Base-by-base conservation (phyloP, 208 protist genomes). In the Strigomonas culicis region DNA sequence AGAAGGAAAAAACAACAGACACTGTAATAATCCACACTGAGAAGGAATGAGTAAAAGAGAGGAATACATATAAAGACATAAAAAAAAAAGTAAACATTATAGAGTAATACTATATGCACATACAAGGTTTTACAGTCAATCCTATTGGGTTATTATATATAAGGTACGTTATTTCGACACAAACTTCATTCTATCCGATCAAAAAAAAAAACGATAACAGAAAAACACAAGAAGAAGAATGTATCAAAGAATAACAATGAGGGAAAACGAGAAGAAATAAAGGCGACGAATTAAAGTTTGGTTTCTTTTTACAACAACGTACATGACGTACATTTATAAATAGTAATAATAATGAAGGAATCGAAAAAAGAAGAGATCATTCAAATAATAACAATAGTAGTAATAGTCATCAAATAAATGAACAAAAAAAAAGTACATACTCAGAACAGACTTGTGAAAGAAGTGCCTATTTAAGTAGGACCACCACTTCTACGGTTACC, bases 151-250 rank as follows among this genome's bases (percentile, higher is more conserved):
- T n/a, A n/a, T n/a, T n/a, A n/a, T n/a, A n/a, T n/a, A n/a, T n/a
- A n/a, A n/a, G n/a, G n/a, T n/a, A n/a, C n/a, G n/a, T n/a, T n/a
- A n/a, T n/a, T n/a, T n/a, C n/a, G n/a, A n/a, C n/a, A n/a, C n/a
- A n/a, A n/a, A n/a, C n/a, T n/a, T n/a, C n/a, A n/a, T n/a, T 67
- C 22, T 67, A 21, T 66, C 41, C 51, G 51, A 15, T 59, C 59
- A 3, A 61, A 31, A 55, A 27, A 58, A 62, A 49, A 46, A 65
- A 52, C 11, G 7, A 3, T 41, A 22, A 32, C 0, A 61, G 3
- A 58, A 44, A 30, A 22, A 44, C 10, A 27, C 10, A 21, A 46
- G 30, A 17, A 0, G 27, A 56, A 27, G 21, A 66, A 53, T 47
- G 36, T 34, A 47, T 47, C 27, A 27, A 67, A 61, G 59, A 39